A percentile compares a stretch with the other conserved stretches of the same genome.
Evolutionary conservation across 306 rosid species (phyloP).

Genomic region (Cicer judaicum): DNA sequence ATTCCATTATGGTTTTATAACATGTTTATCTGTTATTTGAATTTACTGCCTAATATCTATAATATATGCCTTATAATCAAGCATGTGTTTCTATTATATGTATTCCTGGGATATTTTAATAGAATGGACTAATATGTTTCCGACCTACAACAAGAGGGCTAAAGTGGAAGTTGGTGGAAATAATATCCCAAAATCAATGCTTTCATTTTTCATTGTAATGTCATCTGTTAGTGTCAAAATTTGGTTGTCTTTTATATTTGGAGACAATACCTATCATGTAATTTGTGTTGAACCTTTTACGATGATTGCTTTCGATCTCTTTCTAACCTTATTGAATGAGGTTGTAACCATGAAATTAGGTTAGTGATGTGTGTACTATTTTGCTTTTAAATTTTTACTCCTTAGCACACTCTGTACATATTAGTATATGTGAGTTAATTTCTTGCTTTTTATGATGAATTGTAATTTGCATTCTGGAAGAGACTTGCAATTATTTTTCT

Average conservation of each 20-base stretch:
- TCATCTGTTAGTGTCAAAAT: conserved; percentile 24
- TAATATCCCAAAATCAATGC: conserved; percentile 16
- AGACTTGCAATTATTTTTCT: conserved; percentile 11
- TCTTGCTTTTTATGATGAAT: conserved; percentile 18
- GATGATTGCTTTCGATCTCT: conserved; percentile 13
- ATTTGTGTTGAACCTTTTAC: not conserved
- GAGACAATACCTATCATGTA: conserved; percentile 13
- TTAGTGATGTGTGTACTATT: conserved; percentile 1
- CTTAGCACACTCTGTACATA: not conserved
- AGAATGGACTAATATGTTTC: conserved; percentile 11
- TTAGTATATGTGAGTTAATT: not conserved
- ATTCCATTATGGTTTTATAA: conserved; percentile 1
- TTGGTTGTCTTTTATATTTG: conserved; percentile 12
- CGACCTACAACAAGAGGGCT: conserved; percentile 19
- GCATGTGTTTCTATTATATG: conserved; percentile 17
- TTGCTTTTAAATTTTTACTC: conserved; percentile 1
- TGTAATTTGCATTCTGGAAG: conserved; percentile 29
- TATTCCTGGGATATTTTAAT: conserved; percentile 13
- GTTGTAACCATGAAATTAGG: conserved; percentile 13
- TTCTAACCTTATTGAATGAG: conserved; percentile 9
- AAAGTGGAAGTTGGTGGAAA: conserved; percentile 33
- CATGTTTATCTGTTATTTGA: not conserved
- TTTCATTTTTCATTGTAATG: conserved; percentile 18
- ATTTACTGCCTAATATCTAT: conserved; percentile 17
- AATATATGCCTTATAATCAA: conserved; percentile 19